Percentiles rank a stretch among this genome's conserved stretches.
Evolutionary conservation across 1,284 basidiomycete genomes (phyloP).

Genomic region (Cronartium quercuum): DNA sequence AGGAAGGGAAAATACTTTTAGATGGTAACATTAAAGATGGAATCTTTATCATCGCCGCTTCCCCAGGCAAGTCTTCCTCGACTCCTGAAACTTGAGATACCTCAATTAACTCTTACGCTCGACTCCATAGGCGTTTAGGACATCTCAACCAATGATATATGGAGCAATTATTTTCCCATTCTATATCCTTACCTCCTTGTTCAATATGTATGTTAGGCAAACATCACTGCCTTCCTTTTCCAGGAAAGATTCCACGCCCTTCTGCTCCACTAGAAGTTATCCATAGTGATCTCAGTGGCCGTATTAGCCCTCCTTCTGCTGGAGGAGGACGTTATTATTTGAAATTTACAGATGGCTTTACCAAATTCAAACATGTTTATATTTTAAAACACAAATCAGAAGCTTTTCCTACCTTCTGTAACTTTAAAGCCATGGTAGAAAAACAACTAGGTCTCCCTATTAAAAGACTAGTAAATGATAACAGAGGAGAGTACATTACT

Average conservation of each 20-base stretch:
- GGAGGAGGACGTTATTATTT: neutral
- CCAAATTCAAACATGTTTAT: neutral
- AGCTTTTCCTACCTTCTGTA: neutral
- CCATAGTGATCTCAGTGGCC: neutral
- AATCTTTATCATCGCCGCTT: neutral
- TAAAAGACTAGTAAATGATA: neutral
- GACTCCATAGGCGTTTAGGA: neutral
- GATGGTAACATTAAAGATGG: neutral
- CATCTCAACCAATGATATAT: neutral
- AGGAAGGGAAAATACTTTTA: neutral
- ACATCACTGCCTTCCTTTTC: neutral
- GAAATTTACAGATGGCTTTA: neutral
- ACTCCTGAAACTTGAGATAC: neutral
- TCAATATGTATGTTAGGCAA: neutral
- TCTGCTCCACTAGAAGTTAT: neutral
- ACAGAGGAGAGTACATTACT: neutral
- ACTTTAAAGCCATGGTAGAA: neutral
- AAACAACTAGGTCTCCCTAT: neutral
- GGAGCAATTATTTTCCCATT: neutral
- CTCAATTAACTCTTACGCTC: neutral
- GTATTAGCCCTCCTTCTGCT: neutral
- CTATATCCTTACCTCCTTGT: neutral
- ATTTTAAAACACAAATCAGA: neutral
- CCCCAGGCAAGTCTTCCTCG: neutral
- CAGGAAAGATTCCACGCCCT: neutral